Evolutionary conservation across 345 rosid genomes (phyloP), one percentile per base, ranked within the genome.

Genomic region (Conringia planisiliqua): DNA sequence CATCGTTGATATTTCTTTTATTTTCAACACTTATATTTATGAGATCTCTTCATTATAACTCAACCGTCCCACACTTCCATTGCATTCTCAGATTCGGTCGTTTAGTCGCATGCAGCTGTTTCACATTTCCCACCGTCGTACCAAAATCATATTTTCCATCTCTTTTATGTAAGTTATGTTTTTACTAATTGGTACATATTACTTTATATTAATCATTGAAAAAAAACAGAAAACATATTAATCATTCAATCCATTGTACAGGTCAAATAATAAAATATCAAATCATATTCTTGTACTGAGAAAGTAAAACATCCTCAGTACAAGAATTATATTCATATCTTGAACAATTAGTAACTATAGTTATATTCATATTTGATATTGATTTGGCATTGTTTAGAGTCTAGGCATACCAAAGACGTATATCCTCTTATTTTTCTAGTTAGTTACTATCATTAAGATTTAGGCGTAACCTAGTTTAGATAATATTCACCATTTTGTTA

Each of bases 51-150:
- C 30, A 29, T 43, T 30, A 43, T 39, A 10, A 75, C 79, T 75
- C 74, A 75, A 75, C 79, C 13, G 79, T 75, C 60, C 60, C 69
- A 30, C 56, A 40, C 69, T 40, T 68, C 44, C 40, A 51, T 68
- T 33, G 33, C 44, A 55, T 73, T 16, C 57, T 75, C 64, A n/a
- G 16, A 20, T 52, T 75, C 7, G 63, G 74, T 75, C 79, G 62
- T 35, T 8, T 55, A 35, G 63, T 60, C 33, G 27, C 58, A 27
- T 44, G 50, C 72, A 64, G 71, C 77, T 65, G 48, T 44, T 57
- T 46, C 16, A 56, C 65, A 55, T 36, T 5, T 55, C 65, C 66
- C 66, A 46, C 56, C 30, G 39, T 35, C 65, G 14, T 26, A 56
- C 33, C 64, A 32, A 29, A 56, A 44, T 48, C 43, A 0, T 32